Conservation (phyloP, 169 alveolate species). For the Plasmodium coatneyi region DNA sequence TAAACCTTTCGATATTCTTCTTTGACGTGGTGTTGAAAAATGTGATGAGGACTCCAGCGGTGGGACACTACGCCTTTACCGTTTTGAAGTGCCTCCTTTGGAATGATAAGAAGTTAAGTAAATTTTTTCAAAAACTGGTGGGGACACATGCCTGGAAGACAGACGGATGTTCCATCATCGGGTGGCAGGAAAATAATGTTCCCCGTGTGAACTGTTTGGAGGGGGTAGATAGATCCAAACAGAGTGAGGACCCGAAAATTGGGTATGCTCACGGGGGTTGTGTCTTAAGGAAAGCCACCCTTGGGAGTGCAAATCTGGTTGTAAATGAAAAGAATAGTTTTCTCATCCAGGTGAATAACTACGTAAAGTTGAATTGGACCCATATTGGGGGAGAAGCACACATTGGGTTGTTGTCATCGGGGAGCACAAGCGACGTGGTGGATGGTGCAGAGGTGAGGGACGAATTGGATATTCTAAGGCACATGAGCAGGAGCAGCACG, state of each 20-base stretch:
- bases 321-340: neutral
- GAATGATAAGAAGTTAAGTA: conserved; percentile 23
- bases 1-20: neutral
- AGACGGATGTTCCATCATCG: neutral
- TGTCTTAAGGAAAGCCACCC: neutral
- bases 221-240: neutral
- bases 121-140: neutral
- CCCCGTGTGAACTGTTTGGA: neutral
- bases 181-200: neutral
- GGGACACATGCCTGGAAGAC: neutral
- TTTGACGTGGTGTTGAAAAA: neutral
- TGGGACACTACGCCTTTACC: neutral
- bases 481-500: neutral
- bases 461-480: neutral
- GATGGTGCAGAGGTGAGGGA: neutral
- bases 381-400: neutral
- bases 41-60: neutral
- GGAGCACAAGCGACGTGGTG: neutral
- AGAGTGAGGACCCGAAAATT: neutral
- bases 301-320: neutral
- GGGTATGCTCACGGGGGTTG: neutral
- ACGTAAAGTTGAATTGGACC: conserved; percentile 1
- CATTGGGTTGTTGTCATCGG: neutral
- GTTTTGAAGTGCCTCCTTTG: conserved; percentile 1
- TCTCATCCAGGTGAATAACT: neutral